Evolutionary conservation across 1,284 basidiomycete genomes (phyloP), one percentile per base, ranked within the genome.

Genomic region (Apiotrichum montevideense): DNA sequence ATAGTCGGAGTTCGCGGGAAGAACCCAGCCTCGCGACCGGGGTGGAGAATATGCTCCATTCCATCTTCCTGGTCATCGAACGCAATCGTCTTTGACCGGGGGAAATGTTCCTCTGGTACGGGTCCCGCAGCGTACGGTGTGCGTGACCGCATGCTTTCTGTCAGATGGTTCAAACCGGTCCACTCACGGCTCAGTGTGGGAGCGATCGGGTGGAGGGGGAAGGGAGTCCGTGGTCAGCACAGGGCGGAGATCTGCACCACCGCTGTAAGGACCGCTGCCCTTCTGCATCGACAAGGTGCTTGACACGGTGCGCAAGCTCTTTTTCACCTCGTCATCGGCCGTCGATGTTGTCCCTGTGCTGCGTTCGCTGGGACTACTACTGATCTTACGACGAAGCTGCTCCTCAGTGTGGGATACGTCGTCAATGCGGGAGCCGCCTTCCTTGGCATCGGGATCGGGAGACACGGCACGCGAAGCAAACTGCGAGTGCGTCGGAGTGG

Each of bases 21-120:
- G 55, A 61, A 64, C 43, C 43, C 58, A 51, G 48, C 43, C 47
- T 62, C 56, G 52, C 55, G 46, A 55, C 47, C 35, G 6, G 46
- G 37, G 52, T 52, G 46, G 3, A 58, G 49, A 14, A 54, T 35
- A 15, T 62, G 60, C 0, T 54, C 56, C 11, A 62, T 35, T 42
- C 65, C 71, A 52, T 64, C 71, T 46, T 56, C 67, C 63, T 60
- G 71, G 6, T 80, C 77, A 13, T 78, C 76, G 58, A 84, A 84
- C 53, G 83, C 83, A 56, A 84, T 82, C 0, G 83, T 84, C 59
- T 80, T 80, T 1, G 80, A 79, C 1, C 82, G 74, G 4, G 80
- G 80, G 45, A 83, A 80, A 33, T 73, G 67, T 37, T 74, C 73
- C 4, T 55, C 53, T 10, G 37, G 32, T 1, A 43, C 49, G 14